Base-by-base conservation (phyloP, 2,329 filamentous ascomycete species). In the Epichloe scottii region DNA sequence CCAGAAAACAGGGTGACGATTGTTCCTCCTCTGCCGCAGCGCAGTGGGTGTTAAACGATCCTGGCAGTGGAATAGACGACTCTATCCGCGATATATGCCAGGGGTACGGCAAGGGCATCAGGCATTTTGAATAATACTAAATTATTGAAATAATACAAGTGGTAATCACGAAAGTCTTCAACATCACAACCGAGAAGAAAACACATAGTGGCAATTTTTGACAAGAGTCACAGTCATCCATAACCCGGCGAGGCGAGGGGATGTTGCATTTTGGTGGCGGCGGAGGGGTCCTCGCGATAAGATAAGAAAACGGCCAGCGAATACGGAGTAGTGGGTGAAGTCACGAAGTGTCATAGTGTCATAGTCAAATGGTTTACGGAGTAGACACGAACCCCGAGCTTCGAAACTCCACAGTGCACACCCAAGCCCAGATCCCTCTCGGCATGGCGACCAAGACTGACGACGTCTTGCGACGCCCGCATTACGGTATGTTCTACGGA, bases 381-480 rank as follows among this genome's bases (percentile, higher is more conserved):
- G n/a, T 1, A 12, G n/a, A 12, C 14, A 4, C 40, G 17, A 42
- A n/a, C n/a, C 40, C 26, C 30, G 7, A 30, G 8, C 26, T 30
- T 30, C 26, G 26, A 30, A 30, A 30, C 26, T 30, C 26, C 30
- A 30, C 30, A 8, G 30, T 30, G 30, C 30, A 30, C 10, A 30
- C 3, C 10, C 30, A 10, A 10, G 30, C 30, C 30, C 30, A 11
- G 34, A n/a, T 17, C 38, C n/a, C 19, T 26, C 40, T 26, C 5
- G 33, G 10, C 17, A 58, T 58, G 56, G 55, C 56, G 41, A 53
- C 35, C 45, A 51, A 40, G 30, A 41, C 43, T 8, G 70, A 76
- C 41, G 75, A 77, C 52, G 58, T 75, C 43, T 64, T 75, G 23
- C 68, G 70, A 56, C 69, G 74, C 52, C 77, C 76, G 12, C 71